phyloP scores from a whole-genome alignment of 495 filamentous ascomycete species.

The Cairneyella variabilis region DNA sequence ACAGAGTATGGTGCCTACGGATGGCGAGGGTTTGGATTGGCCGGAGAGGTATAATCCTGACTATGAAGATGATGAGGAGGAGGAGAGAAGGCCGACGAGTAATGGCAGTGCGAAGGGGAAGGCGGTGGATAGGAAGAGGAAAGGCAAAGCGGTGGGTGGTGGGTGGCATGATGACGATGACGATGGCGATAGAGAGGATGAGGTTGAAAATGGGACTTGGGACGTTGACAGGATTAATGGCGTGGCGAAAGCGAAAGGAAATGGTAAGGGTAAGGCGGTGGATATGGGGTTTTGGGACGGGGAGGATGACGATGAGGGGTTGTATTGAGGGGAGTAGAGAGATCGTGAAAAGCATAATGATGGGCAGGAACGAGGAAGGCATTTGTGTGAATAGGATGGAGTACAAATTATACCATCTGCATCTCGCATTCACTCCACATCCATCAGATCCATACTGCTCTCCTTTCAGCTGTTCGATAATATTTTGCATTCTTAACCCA shows the following conservation, averaged over 20 bases:
- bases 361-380: background rate
- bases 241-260: background rate
- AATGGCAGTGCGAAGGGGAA: slow-evolving; percentile 38
- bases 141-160: slow-evolving; percentile 42
- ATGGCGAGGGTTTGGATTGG: no score
- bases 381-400: background rate
- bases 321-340: slow-evolving; percentile 3
- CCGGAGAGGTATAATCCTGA: no score
- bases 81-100: slow-evolving; percentile 21
- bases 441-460: background rate
- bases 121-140: slow-evolving; percentile 49
- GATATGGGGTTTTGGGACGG: slow-evolving; percentile 10
- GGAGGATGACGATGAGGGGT: slow-evolving; percentile 8
- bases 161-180: slow-evolving; percentile 19
- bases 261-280: slow-evolving; percentile 4
- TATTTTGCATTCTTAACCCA: background rate
- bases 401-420: background rate
- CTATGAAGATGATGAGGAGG: background rate
- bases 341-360: background rate
- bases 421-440: background rate
- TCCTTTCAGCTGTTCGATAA: background rate
- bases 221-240: background rate
- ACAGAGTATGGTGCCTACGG: no score
- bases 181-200: background rate
- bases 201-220: background rate